Conservation (phyloP, 2,329 filamentous ascomycete species). For the Claviceps sp. region DNA sequence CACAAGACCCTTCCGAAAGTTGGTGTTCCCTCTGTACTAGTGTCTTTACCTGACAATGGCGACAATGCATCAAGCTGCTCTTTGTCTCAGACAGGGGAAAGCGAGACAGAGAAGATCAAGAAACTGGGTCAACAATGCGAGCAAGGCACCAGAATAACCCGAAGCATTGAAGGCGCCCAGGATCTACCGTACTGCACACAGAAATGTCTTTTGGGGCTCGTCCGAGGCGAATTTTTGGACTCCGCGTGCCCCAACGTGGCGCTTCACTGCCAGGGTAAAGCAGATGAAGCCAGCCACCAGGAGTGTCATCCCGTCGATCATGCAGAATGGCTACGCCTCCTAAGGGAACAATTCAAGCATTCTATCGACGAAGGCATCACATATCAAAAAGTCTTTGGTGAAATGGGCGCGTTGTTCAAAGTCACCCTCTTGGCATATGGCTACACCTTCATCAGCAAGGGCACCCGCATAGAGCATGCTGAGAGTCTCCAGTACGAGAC, state of each 20-base stretch:
- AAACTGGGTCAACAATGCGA: too few relatives aligned
- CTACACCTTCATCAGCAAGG: slow-evolving; percentile 20
- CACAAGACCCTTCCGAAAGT: too few relatives aligned
- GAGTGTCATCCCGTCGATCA: slow-evolving; percentile 1
- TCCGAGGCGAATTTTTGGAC: slow-evolving; percentile 18
- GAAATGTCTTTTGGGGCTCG: slow-evolving; percentile 24
- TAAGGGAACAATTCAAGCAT: slow-evolving; percentile 17
- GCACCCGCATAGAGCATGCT: slow-evolving; percentile 20
- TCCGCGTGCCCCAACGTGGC: slow-evolving; percentile 23
- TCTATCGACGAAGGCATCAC: slow-evolving; percentile 19
- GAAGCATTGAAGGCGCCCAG: not conserved
- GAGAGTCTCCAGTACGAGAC: slow-evolving; percentile 22
- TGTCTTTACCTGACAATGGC: too few relatives aligned
- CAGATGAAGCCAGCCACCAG: slow-evolving; percentile 12
- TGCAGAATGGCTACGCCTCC: slow-evolving; percentile 5
- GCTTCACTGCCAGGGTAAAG: slow-evolving; percentile 14
- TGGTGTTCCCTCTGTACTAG: too few relatives aligned
- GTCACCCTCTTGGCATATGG: too few relatives aligned
- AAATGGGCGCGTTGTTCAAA: slow-evolving; percentile 26
- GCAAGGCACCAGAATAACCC: too few relatives aligned
- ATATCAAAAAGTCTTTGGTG: slow-evolving; percentile 16
- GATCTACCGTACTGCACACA: slow-evolving; percentile 22
- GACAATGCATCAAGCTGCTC: too few relatives aligned
- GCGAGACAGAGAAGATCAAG: too few relatives aligned
- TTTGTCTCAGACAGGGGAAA: too few relatives aligned